Conservation (phyloP, 352 stramenopile species). For the Hyphochytrium catenoides region DNA sequence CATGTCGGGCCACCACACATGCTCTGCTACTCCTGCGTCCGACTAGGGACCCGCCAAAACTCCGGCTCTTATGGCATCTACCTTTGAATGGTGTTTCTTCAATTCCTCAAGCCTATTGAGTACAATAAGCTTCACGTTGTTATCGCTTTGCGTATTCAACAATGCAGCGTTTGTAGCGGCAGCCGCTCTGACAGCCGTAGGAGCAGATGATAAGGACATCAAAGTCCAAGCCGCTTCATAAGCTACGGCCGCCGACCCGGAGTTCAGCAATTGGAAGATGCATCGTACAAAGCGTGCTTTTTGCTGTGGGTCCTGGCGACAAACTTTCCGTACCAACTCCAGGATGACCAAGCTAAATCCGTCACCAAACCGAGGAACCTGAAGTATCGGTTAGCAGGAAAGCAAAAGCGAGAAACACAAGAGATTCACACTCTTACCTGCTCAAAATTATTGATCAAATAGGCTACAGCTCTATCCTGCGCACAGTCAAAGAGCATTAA, state of each 20-base stretch:
- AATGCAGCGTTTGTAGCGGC: conserved; percentile 91
- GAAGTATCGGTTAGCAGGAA: too few species aligned
- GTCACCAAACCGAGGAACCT: conserved; percentile 78
- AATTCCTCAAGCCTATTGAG: conserved; percentile 89
- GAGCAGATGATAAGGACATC: conserved; percentile 89
- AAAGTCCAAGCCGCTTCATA: conserved; percentile 99
- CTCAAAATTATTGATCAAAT: conserved; percentile 89
- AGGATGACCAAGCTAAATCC: conserved; percentile 97
- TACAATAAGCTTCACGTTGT: conserved; percentile 99
- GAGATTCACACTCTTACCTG: conserved; percentile 23
- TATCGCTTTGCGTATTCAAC: conserved; percentile 95
- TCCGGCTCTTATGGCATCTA: conserved; percentile 1
- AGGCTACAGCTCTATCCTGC: conserved; percentile 90
- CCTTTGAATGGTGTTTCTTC: conserved; percentile 89
- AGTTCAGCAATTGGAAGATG: conserved; percentile 93
- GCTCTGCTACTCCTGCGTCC: too few species aligned
- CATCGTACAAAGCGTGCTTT: conserved; percentile 97
- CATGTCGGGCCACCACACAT: too few species aligned
- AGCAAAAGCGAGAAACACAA: neutral
- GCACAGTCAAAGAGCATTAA: conserved; percentile 98
- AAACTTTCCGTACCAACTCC: conserved; percentile 94
- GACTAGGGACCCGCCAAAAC: neutral
- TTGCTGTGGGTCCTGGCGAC: conserved; percentile 86
- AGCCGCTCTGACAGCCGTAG: conserved; percentile 87
- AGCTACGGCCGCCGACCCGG: conserved; percentile 61